Conservation (phyloP, 768 basidiomycete species). For the Galerina marginata region DNA sequence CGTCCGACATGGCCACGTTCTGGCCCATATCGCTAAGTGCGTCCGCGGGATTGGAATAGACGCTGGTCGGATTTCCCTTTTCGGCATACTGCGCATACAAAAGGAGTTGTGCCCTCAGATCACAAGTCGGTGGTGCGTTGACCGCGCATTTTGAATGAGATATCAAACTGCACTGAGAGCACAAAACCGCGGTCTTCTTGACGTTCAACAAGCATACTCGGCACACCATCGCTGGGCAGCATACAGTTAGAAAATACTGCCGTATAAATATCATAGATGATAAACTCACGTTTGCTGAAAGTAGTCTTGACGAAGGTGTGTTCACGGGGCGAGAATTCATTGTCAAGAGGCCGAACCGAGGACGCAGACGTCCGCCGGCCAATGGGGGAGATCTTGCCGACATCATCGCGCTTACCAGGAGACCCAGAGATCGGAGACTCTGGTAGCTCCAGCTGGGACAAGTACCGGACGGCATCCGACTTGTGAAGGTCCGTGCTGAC, state of each 20-base stretch:
- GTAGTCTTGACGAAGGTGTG: slow-evolving; percentile 92
- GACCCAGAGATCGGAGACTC: slow-evolving; percentile 46
- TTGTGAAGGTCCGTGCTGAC: slow-evolving; percentile 88
- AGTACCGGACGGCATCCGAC: slow-evolving; percentile 63
- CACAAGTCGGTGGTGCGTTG: slow-evolving; percentile 81
- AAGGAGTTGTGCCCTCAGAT: slow-evolving; percentile 81
- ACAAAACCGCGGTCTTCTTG: slow-evolving; percentile 88
- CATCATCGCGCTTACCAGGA: slow-evolving; percentile 37
- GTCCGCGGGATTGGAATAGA: slow-evolving; percentile 59
- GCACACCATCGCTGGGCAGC: slow-evolving; percentile 76
- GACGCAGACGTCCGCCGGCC: slow-evolving; percentile 45
- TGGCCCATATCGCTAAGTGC: slow-evolving; percentile 44
- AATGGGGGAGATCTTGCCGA: slow-evolving; percentile 40
- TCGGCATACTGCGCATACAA: slow-evolving; percentile 81
- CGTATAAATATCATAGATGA: slow-evolving; percentile 6
- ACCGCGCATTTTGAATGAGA: slow-evolving; percentile 79
- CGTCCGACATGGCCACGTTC: slow-evolving; percentile 60
- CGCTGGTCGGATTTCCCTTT: slow-evolving; percentile 59
- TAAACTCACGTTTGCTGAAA: slow-evolving; percentile 84
- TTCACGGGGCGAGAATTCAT: slow-evolving; percentile 65
- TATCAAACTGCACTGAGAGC: slow-evolving; percentile 89
- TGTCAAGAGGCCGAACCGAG: slow-evolving; percentile 43
- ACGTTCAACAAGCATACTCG: slow-evolving; percentile 80
- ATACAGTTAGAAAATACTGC: neutral
- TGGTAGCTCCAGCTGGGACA: slow-evolving; percentile 51